Conservation (phyloP, 139 green algal species). For the Dunaliella sp. region DNA sequence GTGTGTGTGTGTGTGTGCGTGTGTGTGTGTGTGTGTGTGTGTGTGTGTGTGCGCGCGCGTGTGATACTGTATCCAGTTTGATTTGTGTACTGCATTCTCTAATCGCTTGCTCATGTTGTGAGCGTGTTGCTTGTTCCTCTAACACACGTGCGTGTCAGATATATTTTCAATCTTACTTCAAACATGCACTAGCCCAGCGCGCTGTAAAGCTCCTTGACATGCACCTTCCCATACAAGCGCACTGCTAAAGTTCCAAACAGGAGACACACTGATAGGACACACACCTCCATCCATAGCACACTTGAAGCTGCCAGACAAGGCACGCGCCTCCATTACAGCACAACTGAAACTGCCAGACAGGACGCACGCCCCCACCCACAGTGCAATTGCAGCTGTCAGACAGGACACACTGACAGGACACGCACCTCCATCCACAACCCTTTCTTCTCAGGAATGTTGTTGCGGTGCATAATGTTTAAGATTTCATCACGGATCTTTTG, state of each 20-base stretch:
- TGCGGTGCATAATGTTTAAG: slow-evolving; percentile 97
- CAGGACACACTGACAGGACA: neutral
- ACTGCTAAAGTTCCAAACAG: neutral
- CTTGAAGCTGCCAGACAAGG: slow-evolving; percentile 27
- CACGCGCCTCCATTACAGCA: too few species aligned
- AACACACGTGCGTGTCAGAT: too few species aligned
- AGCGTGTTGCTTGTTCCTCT: too few species aligned
- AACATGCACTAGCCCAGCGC: too few species aligned
- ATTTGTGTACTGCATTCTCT: too few species aligned
- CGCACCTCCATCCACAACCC: slow-evolving; percentile 48
- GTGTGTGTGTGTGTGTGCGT: neutral
- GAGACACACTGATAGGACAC: neutral
- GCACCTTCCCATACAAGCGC: too few species aligned
- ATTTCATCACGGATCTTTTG: slow-evolving; percentile 98
- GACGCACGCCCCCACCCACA: slow-evolving; percentile 40
- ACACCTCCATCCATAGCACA: neutral
- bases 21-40: neutral
- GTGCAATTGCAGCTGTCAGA: slow-evolving; percentile 40
- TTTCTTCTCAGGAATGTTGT: slow-evolving; percentile 69
- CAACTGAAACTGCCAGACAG: too few species aligned
- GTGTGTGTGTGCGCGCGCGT: neutral
- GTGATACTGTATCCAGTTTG: too few species aligned
- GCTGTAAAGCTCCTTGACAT: too few species aligned
- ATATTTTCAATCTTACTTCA: too few species aligned
- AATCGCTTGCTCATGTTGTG: too few species aligned